Base-by-base conservation (phyloP, 352 stramenopile genomes). In the Pythium coloratum region DNA sequence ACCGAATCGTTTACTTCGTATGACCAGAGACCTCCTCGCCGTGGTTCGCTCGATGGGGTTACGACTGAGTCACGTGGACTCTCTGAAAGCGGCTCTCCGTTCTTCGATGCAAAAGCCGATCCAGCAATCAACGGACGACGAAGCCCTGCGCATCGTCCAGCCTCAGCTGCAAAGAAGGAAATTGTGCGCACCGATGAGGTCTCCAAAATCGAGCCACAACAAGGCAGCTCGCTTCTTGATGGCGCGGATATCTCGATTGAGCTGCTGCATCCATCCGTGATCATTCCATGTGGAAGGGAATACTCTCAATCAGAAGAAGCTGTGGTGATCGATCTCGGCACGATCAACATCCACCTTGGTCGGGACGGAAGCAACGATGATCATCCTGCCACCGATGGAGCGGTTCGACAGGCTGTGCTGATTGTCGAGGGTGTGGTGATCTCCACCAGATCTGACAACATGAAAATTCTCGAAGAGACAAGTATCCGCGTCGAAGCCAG, bases 21-120 rank as follows among this genome's bases (percentile, higher is more conserved):
- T 12, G 49, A 60, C 14, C 26, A 56, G 13, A 62, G 66, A 0
- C 69, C 62, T 4, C 40, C 44, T 33, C 55, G 12, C 14, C 13
- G 64, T 30, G 30, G 53, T 24, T 34, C 26, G 53, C 28, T 14
- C 28, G 20, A 28, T 28, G 24, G 32, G 2, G 16, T 59, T 4
- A n/a, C 54, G 12, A 56, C 20, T 7, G 62, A 62, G 6, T 33
- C n/a, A 10, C 47, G 42, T 6, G 12, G 32, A 10, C 55, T 69
- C 46, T 49, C 70, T 69, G 54, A 40, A 47, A 46, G 54, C 28
- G 49, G 26, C 33, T 90, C 83, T 13, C 81, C 81, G 30, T 91
- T 90, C 64, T 91, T 91, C 55, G 83, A 91, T 67, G 80, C 83
- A 34, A 59, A 89, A 12, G 78, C 89, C 66, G 63, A 64, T 53